Conservation (phyloP, 2,329 filamentous ascomycete genomes). For the Samsoniella hepiali region DNA sequence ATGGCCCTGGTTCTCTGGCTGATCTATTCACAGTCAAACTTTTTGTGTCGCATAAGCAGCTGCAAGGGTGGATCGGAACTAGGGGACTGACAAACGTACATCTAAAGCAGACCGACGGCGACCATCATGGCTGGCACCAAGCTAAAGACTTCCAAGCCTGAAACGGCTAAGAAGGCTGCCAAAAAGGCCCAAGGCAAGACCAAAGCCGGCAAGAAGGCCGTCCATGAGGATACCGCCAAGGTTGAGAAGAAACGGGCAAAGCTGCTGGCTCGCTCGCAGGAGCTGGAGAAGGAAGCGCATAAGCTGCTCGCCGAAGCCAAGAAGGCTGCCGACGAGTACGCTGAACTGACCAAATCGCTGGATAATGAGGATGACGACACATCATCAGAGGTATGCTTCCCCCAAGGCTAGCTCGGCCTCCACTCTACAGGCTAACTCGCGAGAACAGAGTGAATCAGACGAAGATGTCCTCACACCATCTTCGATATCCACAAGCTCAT, state of each 20-base stretch:
- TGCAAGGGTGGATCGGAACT: background rate
- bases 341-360: constrained; percentile 23
- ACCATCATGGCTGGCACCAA: background rate
- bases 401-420: background rate
- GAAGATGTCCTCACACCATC: background rate
- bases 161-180: background rate
- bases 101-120: background rate
- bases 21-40: background rate
- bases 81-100: background rate
- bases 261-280: constrained; percentile 38
- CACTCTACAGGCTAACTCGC: background rate
- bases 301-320: constrained; percentile 41
- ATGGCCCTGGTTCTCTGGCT: background rate
- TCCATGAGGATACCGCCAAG: background rate
- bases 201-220: constrained; percentile 31
- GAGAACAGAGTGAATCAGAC: constrained; percentile 6
- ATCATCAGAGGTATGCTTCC: constrained; percentile 21
- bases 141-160: background rate
- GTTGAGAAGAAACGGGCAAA: constrained; percentile 37
- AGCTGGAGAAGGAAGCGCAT: constrained; percentile 39
- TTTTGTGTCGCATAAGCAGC: background rate
- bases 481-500: constrained; percentile 1
- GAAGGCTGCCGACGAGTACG: constrained; percentile 30
- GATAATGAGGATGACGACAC: constrained; percentile 17
- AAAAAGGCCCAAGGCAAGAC: constrained; percentile 26